Evolutionary conservation across 768 basidiomycete genomes (phyloP), one percentile per base, ranked within the genome.

Genomic region (Calvatia gigantea): DNA sequence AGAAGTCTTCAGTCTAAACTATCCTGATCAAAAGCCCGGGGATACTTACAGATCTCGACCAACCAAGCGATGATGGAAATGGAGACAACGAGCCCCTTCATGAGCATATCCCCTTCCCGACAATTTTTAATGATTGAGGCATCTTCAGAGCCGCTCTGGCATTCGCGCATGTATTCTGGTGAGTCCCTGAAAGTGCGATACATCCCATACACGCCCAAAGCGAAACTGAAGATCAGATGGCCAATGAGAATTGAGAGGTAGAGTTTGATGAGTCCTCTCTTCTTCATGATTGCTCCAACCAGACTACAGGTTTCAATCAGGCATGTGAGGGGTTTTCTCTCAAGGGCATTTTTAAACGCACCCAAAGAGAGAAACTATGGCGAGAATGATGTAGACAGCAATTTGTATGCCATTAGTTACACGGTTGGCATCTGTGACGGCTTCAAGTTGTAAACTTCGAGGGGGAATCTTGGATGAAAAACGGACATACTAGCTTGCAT

Each of bases 1-100:
- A 11, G 47, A 37, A 41, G 44, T 29, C 17, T 38, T 48, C 53
- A 45, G 54, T 60, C n/a, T 46, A 44, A 12, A 28, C 51, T 25
- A 29, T 8, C 29, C 43, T 35, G 37, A 38, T 17, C 3, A 23
- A 11, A 23, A 25, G 2, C 11, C 31, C 8, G 47, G 47, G 39
- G 14, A 47, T 12, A 72, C 78, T 56, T 54, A 79, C 79, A 81
- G 56, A 75, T 73, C 61, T 78, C 75, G 59, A 81, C 67, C 57
- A 80, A 61, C 76, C 76, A 80, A 37, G 73, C 69, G 57, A 76
- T 51, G 50, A 79, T 66, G 63, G 78, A 78, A 35, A 76, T 57
- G 25, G 65, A 67, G 58, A 79, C 65, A 59, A 75, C 68, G 45
- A 78, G 68, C 41, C 69, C 73, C 58, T 77, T 78, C 60, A 76